A percentile compares a stretch with the other conserved stretches of the same genome.
Evolutionary conservation across 108 stramenopile genomes (phyloP).

Genomic region (Asterionellopsis glacialis): DNA sequence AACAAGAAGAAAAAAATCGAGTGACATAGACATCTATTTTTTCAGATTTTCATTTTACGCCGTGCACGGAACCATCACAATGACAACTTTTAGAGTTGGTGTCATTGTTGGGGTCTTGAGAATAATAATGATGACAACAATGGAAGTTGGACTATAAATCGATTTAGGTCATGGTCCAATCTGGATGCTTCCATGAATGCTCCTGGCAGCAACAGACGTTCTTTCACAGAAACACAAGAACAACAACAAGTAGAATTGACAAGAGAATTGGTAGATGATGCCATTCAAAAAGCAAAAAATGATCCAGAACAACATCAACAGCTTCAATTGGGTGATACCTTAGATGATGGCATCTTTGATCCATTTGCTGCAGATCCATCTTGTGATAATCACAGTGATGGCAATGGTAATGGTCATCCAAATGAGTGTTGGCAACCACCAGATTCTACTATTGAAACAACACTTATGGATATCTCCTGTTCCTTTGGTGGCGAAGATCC

Average conservation of each 20-base stretch:
- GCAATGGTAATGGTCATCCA: constrained; percentile 4
- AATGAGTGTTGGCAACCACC: constrained; percentile 60
- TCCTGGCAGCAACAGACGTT: too few species aligned
- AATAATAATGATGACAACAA: too few species aligned
- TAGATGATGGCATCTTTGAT: constrained; percentile 65
- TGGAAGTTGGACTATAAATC: too few species aligned
- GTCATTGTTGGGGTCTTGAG: too few species aligned
- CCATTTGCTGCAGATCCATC: constrained; percentile 56
- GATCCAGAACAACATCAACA: background rate
- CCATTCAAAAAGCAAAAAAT: background rate
- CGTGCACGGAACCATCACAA: too few species aligned
- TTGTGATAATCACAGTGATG: constrained; percentile 22
- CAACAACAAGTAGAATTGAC: background rate
- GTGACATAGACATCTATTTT: too few species aligned
- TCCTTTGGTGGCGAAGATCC: constrained; percentile 32
- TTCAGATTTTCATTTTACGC: too few species aligned
- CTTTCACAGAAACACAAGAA: too few species aligned
- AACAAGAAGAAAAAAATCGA: too few species aligned
- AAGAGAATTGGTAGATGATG: background rate
- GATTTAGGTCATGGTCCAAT: too few species aligned
- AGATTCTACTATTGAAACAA: constrained; percentile 52
- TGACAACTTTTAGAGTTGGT: too few species aligned
- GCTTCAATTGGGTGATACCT: background rate
- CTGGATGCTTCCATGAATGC: too few species aligned
- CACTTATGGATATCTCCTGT: constrained; percentile 33